These are phyloP conservation scores for Botrytis porri DNA, from an alignment of 2,329 filamentous ascomycete species.

Conservation along the genomic window DNA sequence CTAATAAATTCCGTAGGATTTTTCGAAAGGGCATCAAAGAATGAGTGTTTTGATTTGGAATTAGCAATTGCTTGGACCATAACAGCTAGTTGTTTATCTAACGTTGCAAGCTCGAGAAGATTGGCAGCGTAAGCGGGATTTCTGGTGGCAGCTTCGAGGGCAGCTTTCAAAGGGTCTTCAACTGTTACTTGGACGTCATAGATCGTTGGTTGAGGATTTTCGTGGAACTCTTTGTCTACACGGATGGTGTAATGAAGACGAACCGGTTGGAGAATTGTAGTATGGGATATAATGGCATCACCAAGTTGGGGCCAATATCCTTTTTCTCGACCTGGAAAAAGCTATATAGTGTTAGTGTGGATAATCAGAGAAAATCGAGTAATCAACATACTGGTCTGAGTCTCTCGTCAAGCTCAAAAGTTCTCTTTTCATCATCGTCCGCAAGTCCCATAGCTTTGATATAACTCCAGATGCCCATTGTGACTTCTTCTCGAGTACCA, in stretches of 20 bases:
- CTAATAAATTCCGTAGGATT: conserved; percentile 83
- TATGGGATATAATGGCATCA: conserved; percentile 74
- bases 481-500: conserved; percentile 81
- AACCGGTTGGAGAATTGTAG: conserved; percentile 76
- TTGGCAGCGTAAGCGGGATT: conserved; percentile 68
- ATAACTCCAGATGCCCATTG: conserved; percentile 95
- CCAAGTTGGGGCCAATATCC: conserved; percentile 85
- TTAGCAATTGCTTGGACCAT: conserved; percentile 79
- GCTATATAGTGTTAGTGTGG: conserved; percentile 1
- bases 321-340: conserved; percentile 51
- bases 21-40: conserved; percentile 73
- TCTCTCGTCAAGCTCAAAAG: conserved; percentile 84
- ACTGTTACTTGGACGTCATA: conserved; percentile 86
- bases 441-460: conserved; percentile 81
- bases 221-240: conserved; percentile 80
- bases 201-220: conserved; percentile 71
- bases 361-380: background rate
- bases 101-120: conserved; percentile 69
- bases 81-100: conserved; percentile 84
- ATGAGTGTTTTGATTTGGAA: conserved; percentile 86
- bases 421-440: conserved; percentile 91
- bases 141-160: conserved; percentile 62
- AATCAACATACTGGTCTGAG: conserved; percentile 64
- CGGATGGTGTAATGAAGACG: conserved; percentile 89
- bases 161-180: conserved; percentile 74